Evolutionary conservation across 2,329 filamentous ascomycete genomes (phyloP).

Genomic region (Verticillium klebahnii): DNA sequence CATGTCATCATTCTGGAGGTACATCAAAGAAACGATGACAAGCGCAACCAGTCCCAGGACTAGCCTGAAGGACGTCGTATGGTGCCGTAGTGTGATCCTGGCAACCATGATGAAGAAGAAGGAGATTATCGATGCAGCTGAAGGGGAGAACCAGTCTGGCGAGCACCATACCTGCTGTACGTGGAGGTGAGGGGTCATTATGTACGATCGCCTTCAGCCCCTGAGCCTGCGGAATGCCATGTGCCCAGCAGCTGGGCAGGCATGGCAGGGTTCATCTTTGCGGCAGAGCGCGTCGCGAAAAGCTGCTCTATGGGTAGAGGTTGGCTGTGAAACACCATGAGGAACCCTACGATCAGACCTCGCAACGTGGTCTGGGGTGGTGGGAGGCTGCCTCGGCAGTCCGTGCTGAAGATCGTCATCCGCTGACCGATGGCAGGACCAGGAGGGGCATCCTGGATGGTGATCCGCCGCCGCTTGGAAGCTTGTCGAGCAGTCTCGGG

Average conservation of each 20-base stretch:
- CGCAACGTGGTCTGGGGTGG: neutral
- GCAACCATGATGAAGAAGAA: neutral
- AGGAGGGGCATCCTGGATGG: neutral
- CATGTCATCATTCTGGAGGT: neutral
- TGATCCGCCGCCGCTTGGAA: neutral
- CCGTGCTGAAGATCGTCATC: neutral
- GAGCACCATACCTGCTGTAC: too few species aligned
- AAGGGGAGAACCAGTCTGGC: neutral
- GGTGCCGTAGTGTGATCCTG: neutral
- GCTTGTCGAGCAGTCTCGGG: neutral
- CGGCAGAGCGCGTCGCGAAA: neutral
- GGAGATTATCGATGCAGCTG: neutral
- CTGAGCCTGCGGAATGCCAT: neutral
- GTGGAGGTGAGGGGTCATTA: neutral
- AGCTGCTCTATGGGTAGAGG: neutral
- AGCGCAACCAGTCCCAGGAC: neutral
- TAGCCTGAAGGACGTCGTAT: neutral
- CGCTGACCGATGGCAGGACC: neutral
- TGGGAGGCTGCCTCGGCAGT: neutral
- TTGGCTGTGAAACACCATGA: neutral
- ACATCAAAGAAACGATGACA: neutral
- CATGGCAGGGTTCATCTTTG: neutral
- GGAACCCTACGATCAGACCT: neutral
- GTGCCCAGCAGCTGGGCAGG: neutral
- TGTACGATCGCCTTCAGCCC: neutral